Percentiles rank a stretch among this genome's conserved stretches.
These are phyloP conservation scores for Sporothrix variecibatus DNA, from an alignment of 2,329 filamentous ascomycete species.

Conservation along the genomic window DNA sequence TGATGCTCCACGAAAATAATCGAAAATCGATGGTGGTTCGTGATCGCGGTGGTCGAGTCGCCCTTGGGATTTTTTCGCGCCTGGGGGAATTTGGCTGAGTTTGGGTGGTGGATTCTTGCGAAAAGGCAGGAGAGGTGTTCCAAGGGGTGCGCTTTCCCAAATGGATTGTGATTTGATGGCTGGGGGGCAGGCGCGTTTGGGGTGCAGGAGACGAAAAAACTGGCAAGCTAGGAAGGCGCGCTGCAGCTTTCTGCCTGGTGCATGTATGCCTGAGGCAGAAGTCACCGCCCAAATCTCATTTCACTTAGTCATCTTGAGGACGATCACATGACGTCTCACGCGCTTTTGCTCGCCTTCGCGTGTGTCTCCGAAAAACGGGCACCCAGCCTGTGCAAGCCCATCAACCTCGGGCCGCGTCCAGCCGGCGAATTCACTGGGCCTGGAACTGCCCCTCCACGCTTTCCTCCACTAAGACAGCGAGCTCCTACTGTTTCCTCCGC, in stretches of 20 bases:
- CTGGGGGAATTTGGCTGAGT: background rate
- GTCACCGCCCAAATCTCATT: background rate
- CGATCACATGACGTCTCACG: slow-evolving; percentile 4
- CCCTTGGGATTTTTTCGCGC: slow-evolving; percentile 7
- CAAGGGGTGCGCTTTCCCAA: slow-evolving; percentile 15
- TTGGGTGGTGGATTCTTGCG: slow-evolving; percentile 19
- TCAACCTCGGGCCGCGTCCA: slow-evolving; percentile 45
- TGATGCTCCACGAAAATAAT: slow-evolving; percentile 20
- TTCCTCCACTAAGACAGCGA: slow-evolving; percentile 1
- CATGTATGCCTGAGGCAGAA: slow-evolving; percentile 15
- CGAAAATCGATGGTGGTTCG: slow-evolving; percentile 18
- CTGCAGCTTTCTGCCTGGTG: slow-evolving; percentile 21
- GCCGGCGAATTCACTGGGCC: slow-evolving; percentile 33
- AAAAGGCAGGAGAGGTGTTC: slow-evolving; percentile 7
- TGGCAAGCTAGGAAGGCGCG: slow-evolving; percentile 16
- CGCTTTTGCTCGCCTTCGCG: background rate
- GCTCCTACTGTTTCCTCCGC: background rate
- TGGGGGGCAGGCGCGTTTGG: slow-evolving; percentile 21
- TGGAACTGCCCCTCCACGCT: slow-evolving; percentile 3
- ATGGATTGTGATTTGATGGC: slow-evolving; percentile 16
- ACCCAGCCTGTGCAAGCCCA: background rate
- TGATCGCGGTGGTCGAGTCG: slow-evolving; percentile 18
- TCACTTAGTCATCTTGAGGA: background rate
- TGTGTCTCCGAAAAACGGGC: slow-evolving; percentile 15
- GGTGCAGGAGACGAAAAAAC: slow-evolving; percentile 16